Percentiles rank a stretch among this genome's conserved stretches.
These are phyloP conservation scores for Dothistroma septosporum DNA, from an alignment of 2,329 filamentous ascomycete genomes.

Conservation along the genomic window DNA sequence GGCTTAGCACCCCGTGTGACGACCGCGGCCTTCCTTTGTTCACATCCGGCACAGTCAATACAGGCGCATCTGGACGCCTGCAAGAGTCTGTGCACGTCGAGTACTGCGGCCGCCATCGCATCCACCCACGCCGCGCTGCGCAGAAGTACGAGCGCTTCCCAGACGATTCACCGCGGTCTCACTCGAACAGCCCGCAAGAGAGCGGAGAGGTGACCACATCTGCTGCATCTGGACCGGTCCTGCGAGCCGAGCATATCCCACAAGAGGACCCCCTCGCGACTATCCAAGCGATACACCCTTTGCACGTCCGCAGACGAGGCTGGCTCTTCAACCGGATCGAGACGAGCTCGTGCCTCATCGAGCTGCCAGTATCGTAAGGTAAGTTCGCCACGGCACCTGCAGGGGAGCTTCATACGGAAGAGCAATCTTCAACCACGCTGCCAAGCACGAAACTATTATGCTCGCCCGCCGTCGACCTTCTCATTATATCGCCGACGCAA, in stretches of 20 bases:
- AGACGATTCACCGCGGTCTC: neutral
- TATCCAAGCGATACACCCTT: neutral
- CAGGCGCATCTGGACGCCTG: conserved; percentile 19
- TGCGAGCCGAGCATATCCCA: neutral
- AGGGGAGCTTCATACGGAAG: conserved; percentile 4
- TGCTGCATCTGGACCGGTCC: neutral
- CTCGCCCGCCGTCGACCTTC: conserved; percentile 2
- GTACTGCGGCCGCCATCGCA: neutral
- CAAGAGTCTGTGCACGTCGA: conserved; percentile 17
- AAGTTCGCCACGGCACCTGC: conserved; percentile 11
- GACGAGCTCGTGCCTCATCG: neutral
- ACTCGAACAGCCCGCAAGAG: neutral
- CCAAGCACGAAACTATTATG: neutral
- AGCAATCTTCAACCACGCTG: neutral
- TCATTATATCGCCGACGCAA: conserved; percentile 19
- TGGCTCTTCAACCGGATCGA: neutral
- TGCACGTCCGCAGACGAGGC: neutral
- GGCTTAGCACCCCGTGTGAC: conserved; percentile 2
- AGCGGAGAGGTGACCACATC: neutral
- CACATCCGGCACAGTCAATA: conserved; percentile 5
- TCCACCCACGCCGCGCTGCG: neutral
- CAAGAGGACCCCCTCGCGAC: neutral
- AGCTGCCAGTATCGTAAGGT: conserved; percentile 4
- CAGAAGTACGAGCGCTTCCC: conserved; percentile 4
- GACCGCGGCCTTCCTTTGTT: conserved; percentile 16